A percentile compares a stretch with the other conserved stretches of the same genome.
Conservation (phyloP, 805 yeast genomes). For the Saturnispora ahearnii region DNA sequence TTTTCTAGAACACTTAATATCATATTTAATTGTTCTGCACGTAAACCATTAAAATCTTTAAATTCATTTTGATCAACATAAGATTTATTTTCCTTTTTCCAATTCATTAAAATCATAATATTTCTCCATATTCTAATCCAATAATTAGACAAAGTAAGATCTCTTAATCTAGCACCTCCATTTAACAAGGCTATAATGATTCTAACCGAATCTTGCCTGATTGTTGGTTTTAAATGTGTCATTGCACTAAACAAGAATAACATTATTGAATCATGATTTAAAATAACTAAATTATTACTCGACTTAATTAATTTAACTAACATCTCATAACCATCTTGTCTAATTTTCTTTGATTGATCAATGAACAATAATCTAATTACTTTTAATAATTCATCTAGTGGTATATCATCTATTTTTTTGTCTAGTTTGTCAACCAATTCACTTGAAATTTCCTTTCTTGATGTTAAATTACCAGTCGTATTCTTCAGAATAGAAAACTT, state of each 20-base stretch:
- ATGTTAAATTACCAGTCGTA: constrained; percentile 14
- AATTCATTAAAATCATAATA: constrained; percentile 62
- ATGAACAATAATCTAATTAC: constrained; percentile 53
- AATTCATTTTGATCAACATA: constrained; percentile 16
- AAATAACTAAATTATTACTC: constrained; percentile 33
- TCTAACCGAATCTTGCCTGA: constrained; percentile 66
- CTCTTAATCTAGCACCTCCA: constrained; percentile 24
- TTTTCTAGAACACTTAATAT: constrained; percentile 23
- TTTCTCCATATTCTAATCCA: constrained; percentile 65
- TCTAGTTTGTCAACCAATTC: constrained; percentile 12
- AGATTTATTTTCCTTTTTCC: constrained; percentile 35
- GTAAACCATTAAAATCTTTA: constrained; percentile 14
- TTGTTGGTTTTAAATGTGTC: constrained; percentile 78
- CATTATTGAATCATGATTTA: constrained; percentile 54
- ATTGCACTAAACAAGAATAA: constrained; percentile 81
- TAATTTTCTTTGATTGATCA: constrained; percentile 59
- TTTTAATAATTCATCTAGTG: constrained; percentile 48
- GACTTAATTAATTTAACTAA: constrained; percentile 7
- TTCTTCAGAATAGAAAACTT: constrained; percentile 66
- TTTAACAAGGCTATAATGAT: constrained; percentile 54
- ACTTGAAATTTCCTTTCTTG: constrained; percentile 15
- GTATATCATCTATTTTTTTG: constrained; percentile 31
- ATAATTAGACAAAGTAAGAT: constrained; percentile 43
- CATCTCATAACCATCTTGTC: constrained; percentile 12
- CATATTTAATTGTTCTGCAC: constrained; percentile 31